Evolutionary conservation across 1,284 basidiomycete genomes (phyloP), one percentile per base, ranked within the genome.

Genomic region (Cutaneotrichosporon mucoides): DNA sequence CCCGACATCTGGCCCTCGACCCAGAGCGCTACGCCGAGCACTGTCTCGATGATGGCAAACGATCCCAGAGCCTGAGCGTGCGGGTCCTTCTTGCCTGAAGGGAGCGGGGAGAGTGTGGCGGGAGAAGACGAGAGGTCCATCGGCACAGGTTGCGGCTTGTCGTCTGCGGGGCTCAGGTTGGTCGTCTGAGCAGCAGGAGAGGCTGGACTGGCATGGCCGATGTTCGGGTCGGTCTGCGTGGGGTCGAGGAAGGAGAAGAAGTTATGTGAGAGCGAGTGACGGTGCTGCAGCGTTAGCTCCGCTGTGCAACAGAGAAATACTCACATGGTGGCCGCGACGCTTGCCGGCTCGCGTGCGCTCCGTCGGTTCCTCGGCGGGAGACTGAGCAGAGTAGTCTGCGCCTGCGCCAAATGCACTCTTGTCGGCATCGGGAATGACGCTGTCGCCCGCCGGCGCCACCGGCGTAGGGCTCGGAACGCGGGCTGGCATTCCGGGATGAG

Each of bases 181-280:
- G 36, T 37, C 10, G 52, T 24, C 24, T 24, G 13, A 68, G 66
- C 45, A 65, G 11, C 68, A 55, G 43, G 57, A 57, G 50, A 53
- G 65, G n/a, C 9, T 12, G 33, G 11, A 33, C 34, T 36, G 6
- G 33, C 46, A 13, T n/a, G 46, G 24, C 33, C 6, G 13, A 15
- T 12, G 12, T 50, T 41, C 1, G 75, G 73, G 51, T 76, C 73
- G 24, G 76, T 77, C 43, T 73, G 67, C 4, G 76, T 75, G 11
- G 87, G 87, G 65, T 89, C 87, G 60, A 90, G 84, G 70, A 90
- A 91, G 0, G 88, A 88, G 79, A 95, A 95, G 78, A 95, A 92
- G 72, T 90, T 92, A 76, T 95, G 92, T 1, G 92, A 95, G 33
- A 94, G 77, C 0, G 92, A 96, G 76, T 95, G 92, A 71, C 92